Base-by-base conservation (phyloP, 2,329 filamentous ascomycete genomes). In the Thielaviopsis cerberus region DNA sequence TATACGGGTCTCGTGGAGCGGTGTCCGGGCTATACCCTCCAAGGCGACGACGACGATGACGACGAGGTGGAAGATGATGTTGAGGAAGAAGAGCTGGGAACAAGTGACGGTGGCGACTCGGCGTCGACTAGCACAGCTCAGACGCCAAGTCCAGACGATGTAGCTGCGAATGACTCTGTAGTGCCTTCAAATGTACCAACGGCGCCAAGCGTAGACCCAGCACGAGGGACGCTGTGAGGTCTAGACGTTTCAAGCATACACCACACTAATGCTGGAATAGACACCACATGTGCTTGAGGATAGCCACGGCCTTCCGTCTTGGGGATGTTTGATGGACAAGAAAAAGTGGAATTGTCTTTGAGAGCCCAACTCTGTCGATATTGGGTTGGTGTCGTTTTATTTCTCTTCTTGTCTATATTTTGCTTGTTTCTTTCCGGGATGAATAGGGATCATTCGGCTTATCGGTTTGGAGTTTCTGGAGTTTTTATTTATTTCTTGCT, bases 1-100 rank as follows among this genome's bases (percentile, higher is more conserved):
- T 98, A 97, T 69, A 80, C 81, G 61, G 91, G 88, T 54, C 73
- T 98, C 34, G 85, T 97, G 30, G 87, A 81, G 63, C 75, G 81
- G 13, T 78, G 76, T 27, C 74, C 76, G 0, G 77, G 75, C 7
- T 84, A 82, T 63, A 66, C 67, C 24, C 67, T 83, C 8, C 73
- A 80, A 62, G 68, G 68, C 20, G 69, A 72, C 11, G 58, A 59
- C 13, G 67, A 66, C 4, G 67, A 64, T 4, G 65, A 66, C 4
- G 66, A 67, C 3, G 66, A 67, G 5, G 66, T 67, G 15, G 68
- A 67, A 25, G 68, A 67, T 22, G 66, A 70, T 56, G 65, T 69
- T 26, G 69, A 70, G 7, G 68, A 66, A 17, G 67, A 67, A 20
- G 66, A 66, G n/a, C 58, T 57, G 15, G 53, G 34, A 6, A 58